Percentiles rank a stretch among this genome's conserved stretches.
Conservation (phyloP, 192 early-diverging fungal species). For the Backusella luteola region DNA sequence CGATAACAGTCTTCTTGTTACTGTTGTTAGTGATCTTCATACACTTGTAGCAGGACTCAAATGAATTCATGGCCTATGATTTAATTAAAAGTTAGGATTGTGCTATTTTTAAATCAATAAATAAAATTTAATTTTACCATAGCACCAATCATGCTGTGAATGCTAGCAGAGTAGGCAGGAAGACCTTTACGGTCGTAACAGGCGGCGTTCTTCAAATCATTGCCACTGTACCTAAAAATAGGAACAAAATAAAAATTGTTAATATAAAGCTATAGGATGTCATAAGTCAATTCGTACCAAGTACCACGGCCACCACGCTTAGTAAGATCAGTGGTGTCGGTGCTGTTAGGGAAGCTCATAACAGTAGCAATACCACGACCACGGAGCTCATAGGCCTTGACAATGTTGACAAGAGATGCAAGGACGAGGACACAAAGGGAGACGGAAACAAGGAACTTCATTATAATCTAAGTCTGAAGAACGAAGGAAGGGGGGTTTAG, state of each 20-base stretch:
- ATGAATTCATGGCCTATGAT: constrained; percentile 22
- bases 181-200: constrained; percentile 40
- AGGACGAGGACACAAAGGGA: constrained; percentile 22
- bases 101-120: neutral
- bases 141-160: constrained; percentile 38
- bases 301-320: constrained; percentile 33
- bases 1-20: constrained; percentile 20
- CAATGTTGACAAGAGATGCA: constrained; percentile 17
- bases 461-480: neutral
- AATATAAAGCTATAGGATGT: neutral
- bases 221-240: constrained; percentile 31
- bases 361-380: constrained; percentile 29
- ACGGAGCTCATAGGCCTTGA: constrained; percentile 30
- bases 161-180: constrained; percentile 30
- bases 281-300: constrained; percentile 15
- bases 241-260: neutral
- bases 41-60: constrained; percentile 38
- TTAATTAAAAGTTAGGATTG: neutral
- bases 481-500: constrained; percentile 4
- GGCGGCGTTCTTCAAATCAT: constrained; percentile 40
- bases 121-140: constrained; percentile 24
- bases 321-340: neutral
- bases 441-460: constrained; percentile 20
- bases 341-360: constrained; percentile 19
- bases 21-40: constrained; percentile 34